Conservation (phyloP, 129 eudicot species). For the Artemisia annua region DNA sequence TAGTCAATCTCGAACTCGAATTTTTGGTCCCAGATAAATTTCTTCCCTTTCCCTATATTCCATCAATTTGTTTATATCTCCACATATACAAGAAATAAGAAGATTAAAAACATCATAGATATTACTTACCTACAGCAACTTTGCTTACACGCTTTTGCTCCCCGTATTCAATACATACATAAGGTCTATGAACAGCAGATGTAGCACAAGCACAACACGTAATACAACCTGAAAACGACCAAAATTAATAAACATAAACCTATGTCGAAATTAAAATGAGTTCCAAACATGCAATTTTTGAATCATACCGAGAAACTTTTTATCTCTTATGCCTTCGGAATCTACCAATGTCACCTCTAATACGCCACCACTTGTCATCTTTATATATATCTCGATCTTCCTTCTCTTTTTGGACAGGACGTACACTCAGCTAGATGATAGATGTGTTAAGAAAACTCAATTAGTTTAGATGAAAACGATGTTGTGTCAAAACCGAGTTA, state of each 20-base stretch:
- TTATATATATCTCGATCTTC: background rate
- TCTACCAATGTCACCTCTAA: constrained; percentile 37
- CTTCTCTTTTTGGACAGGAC: background rate
- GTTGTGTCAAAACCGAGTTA: background rate
- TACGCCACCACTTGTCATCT: constrained; percentile 29
- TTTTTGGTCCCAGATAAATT: constrained; percentile 38
- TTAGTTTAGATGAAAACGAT: too few species aligned
- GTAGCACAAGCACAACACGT: constrained; percentile 23
- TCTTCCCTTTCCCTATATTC: constrained; percentile 34
- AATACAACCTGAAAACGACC: constrained; percentile 21
- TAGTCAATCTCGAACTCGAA: constrained; percentile 34
- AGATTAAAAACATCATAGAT: background rate
- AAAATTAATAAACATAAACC: background rate
- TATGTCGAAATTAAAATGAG: background rate
- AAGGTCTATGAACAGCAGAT: constrained; percentile 32
- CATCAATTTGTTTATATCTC: background rate
- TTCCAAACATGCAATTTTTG: background rate
- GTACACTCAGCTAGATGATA: background rate
- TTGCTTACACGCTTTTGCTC: constrained; percentile 37
- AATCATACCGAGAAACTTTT: constrained; percentile 25
- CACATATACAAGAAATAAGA: background rate
- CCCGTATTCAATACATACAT: constrained; percentile 36
- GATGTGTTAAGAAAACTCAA: background rate
- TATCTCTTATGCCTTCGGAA: constrained; percentile 38
- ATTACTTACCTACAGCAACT: constrained; percentile 27